phyloP scores from a whole-genome alignment of 805 yeast genomes.

The Kodamaea nitidulidarum region DNA sequence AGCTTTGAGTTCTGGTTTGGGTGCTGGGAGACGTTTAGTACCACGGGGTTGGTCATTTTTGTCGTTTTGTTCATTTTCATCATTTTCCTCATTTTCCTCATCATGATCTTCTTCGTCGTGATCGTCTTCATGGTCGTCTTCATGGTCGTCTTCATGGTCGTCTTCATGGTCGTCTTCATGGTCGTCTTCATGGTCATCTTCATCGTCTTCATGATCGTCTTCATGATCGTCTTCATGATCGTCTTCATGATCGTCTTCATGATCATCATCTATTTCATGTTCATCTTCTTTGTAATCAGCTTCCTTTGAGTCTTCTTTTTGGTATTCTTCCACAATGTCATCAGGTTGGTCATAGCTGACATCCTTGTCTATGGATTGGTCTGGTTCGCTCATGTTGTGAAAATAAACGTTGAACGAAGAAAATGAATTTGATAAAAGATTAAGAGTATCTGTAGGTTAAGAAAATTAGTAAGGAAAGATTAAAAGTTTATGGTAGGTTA shows the following conservation, averaged over 20 bases:
- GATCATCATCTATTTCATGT: neutral
- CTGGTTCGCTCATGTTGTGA: no score
- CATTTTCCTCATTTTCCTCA: slow-evolving; percentile 6
- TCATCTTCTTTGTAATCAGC: no score
- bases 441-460: neutral
- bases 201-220: neutral
- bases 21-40: slow-evolving; percentile 13
- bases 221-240: neutral
- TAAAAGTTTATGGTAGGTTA: neutral
- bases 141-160: slow-evolving; percentile 8
- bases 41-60: slow-evolving; percentile 11
- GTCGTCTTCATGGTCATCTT: neutral
- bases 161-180: slow-evolving; percentile 3
- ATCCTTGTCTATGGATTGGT: neutral
- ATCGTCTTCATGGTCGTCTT: slow-evolving; percentile 8
- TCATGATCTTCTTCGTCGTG: slow-evolving; percentile 7
- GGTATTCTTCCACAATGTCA: no score
- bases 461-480: neutral
- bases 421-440: neutral
- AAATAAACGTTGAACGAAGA: neutral
- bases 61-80: slow-evolving; percentile 8
- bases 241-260: neutral
- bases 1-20: slow-evolving; percentile 1
- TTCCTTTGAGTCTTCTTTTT: no score
- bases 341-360: no score